Evolutionary conservation across 805 yeast species (phyloP).

Genomic region (Starmerella stellata): DNA sequence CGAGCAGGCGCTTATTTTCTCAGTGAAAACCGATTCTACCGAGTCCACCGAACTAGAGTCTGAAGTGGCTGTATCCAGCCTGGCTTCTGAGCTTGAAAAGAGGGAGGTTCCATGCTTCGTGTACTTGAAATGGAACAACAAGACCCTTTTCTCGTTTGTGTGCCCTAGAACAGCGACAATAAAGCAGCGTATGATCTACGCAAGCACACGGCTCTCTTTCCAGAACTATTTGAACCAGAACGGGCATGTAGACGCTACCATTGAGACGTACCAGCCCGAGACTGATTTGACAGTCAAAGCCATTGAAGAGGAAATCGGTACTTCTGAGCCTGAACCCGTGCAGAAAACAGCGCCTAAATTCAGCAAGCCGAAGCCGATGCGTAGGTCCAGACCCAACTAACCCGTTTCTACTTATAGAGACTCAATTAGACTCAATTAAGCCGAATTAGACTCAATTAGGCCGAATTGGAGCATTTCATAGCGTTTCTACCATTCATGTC

Average conservation of each 20-base stretch:
- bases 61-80: slow-evolving; percentile 15
- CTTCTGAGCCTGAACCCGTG: not conserved
- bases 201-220: slow-evolving; percentile 41
- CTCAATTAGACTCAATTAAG: no score
- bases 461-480: no score
- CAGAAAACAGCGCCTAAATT: slow-evolving; percentile 6
- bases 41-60: slow-evolving; percentile 33
- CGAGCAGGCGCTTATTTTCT: slow-evolving; percentile 14
- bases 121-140: slow-evolving; percentile 13
- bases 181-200: slow-evolving; percentile 81
- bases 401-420: no score
- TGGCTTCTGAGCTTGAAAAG: slow-evolving; percentile 24
- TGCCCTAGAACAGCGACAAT: slow-evolving; percentile 86
- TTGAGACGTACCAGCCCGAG: slow-evolving; percentile 14
- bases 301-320: slow-evolving; percentile 5
- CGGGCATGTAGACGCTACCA: slow-evolving; percentile 1
- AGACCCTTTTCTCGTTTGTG: slow-evolving; percentile 51
- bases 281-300: slow-evolving; percentile 2
- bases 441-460: no score
- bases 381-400: not conserved
- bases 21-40: slow-evolving; percentile 33
- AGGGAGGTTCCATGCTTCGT: slow-evolving; percentile 39
- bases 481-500: no score
- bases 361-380: slow-evolving; percentile 13
- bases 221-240: slow-evolving; percentile 16